Base-by-base conservation (phyloP, 2,329 filamentous ascomycete genomes). In the Aspergillus bombycis region DNA sequence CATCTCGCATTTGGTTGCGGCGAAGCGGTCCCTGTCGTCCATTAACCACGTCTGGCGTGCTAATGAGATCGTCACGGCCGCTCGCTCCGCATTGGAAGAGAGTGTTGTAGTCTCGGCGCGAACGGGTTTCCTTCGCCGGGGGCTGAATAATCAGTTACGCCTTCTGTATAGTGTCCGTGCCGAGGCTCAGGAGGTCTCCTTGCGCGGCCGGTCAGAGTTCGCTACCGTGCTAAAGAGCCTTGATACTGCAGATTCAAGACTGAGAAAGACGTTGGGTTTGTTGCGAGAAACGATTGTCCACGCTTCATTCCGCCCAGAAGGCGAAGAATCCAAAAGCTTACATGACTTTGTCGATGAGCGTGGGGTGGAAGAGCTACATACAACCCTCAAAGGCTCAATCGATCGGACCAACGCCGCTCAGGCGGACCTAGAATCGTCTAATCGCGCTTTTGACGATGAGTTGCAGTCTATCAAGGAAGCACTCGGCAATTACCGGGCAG, bases 1-100 rank as follows among this genome's bases (percentile, higher is more conserved):
- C 50, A 91, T 97, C 61, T 86, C 88, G 59, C 89, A 96, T 79
- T 89, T 97, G 41, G 88, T 97, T 46, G 89, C 91, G 34, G 91
- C 94, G 10, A 97, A 97, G 76, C 88, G 92, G 52, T 94, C 94
- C 1, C 85, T 98, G 5, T 91, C 91, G 19, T 93, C 93, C 12
- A 93, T 96, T 76, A 88, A 85, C 48, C 89, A 91, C 64, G 92
- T 97, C 58, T 89, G 92, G 75, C 91, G 92, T 64, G 94, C 93
- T 68, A 94, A 95, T 74, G 91, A 96, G 72, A 89, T 97, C 61
- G 91, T 95, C 52, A 92, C 88, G 23, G 83, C 87, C 16, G 92
- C 93, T 5, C 89, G 93, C 38, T 82, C 85, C 36, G 86, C 92
- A 38, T 84, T 97, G 67, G 92, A 96, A 74, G 90, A 95, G 69